These are phyloP conservation scores for Hsuehochloa calcarea DNA, from an alignment of 176 grass and related monocot species.

Conservation along the genomic window DNA sequence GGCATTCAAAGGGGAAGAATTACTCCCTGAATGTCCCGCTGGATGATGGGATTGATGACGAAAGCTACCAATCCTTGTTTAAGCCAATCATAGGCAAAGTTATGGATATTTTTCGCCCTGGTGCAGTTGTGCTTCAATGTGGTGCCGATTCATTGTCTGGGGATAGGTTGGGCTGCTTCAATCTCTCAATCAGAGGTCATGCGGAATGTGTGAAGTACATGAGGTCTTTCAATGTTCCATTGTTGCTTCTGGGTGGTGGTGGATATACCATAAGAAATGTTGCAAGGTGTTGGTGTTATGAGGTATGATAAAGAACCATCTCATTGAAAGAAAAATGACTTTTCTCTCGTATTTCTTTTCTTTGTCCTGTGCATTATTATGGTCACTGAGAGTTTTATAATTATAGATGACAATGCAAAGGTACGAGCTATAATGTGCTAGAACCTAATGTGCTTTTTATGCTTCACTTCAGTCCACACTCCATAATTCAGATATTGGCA, in stretches of 20 bases:
- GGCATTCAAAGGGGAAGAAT: constrained; percentile 76
- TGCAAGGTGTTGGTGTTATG: constrained; percentile 90
- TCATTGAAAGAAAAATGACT: background rate
- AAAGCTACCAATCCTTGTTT: constrained; percentile 88
- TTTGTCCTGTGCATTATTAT: background rate
- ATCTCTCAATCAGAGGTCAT: constrained; percentile 84
- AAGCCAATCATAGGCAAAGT: constrained; percentile 86
- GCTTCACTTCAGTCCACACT: background rate
- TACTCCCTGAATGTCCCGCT: constrained; percentile 84
- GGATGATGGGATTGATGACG: constrained; percentile 88
- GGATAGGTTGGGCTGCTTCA: constrained; percentile 89
- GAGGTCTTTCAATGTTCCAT: constrained; percentile 93
- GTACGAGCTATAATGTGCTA: background rate
- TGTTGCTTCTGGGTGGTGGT: constrained; percentile 85
- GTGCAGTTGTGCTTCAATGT: constrained; percentile 86
- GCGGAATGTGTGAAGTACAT: constrained; percentile 89
- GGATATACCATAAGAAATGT: constrained; percentile 98
- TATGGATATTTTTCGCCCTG: constrained; percentile 82
- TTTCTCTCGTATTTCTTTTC: background rate
- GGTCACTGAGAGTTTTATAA: background rate
- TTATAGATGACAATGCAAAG: constrained; percentile 9
- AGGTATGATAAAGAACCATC: constrained; percentile 49
- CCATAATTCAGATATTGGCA: background rate
- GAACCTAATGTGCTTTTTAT: background rate
- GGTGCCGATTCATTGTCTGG: constrained; percentile 89